Percentiles rank a stretch among this genome's conserved stretches.
Evolutionary conservation across 306 rosid genomes (phyloP).

Genomic region (Lupinus albus): DNA sequence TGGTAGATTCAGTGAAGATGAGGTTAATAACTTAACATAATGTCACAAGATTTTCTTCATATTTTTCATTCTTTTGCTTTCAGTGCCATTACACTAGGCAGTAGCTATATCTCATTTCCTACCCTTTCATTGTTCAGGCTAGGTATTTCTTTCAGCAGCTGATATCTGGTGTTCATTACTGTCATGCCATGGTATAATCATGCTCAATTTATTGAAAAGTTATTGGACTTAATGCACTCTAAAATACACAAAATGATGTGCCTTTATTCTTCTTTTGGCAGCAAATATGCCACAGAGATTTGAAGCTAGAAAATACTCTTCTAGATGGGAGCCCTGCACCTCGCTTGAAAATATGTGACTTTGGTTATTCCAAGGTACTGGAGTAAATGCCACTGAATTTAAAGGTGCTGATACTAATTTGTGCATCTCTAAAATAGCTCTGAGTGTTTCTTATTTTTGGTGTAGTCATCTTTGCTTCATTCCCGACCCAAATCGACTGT

Average conservation of each 20-base stretch:
- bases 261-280: conserved; percentile 37
- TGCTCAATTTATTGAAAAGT: background rate
- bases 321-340: conserved; percentile 84
- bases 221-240: background rate
- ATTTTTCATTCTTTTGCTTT: conserved; percentile 9
- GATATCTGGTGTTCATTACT: conserved; percentile 70
- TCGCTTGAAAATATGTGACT: conserved; percentile 77
- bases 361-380: conserved; percentile 73
- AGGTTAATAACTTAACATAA: conserved; percentile 47
- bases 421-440: background rate
- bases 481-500: conserved; percentile 77
- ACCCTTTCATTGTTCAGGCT: conserved; percentile 51
- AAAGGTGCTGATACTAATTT: conserved; percentile 6
- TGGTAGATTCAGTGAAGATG: conserved; percentile 80
- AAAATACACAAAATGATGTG: conserved; percentile 8
- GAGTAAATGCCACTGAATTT: background rate
- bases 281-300: conserved; percentile 79
- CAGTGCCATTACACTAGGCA: conserved; percentile 6
- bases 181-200: conserved; percentile 65
- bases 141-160: conserved; percentile 85
- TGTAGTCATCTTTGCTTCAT: conserved; percentile 71
- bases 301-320: conserved; percentile 72
- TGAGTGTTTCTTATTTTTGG: conserved; percentile 26
- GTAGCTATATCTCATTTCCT: conserved; percentile 25
- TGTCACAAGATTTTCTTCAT: conserved; percentile 14